These are phyloP conservation scores for Hebeloma cylindrosporum DNA, from an alignment of 768 basidiomycete genomes.

Conservation along the genomic window DNA sequence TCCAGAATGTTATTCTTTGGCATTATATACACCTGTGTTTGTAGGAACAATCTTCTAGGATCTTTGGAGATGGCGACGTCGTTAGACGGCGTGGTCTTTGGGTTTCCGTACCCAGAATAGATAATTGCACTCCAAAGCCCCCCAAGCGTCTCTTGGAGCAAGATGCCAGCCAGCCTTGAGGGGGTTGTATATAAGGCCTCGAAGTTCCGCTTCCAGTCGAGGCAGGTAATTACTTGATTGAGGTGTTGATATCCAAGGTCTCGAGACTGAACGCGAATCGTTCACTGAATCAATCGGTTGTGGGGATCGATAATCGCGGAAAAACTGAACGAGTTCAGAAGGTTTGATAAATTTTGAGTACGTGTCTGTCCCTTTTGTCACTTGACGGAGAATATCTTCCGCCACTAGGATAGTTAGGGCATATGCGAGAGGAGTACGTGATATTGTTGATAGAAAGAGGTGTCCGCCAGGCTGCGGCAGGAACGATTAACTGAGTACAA, in stretches of 20 bases:
- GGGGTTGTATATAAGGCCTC: slow-evolving; percentile 77
- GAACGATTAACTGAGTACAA: not conserved
- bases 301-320: slow-evolving; percentile 54
- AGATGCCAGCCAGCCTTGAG: slow-evolving; percentile 68
- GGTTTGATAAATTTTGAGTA: slow-evolving; percentile 90
- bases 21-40: not conserved
- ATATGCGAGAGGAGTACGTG: slow-evolving; percentile 62
- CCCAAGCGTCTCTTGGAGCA: slow-evolving; percentile 57
- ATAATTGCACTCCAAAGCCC: slow-evolving; percentile 69
- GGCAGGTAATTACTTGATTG: slow-evolving; percentile 46
- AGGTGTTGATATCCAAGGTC: slow-evolving; percentile 63
- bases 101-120: slow-evolving; percentile 88
- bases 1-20: slow-evolving; percentile 8
- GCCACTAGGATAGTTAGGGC: slow-evolving; percentile 62
- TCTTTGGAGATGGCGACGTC: not conserved
- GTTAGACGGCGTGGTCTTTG: slow-evolving; percentile 3
- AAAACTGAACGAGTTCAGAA: slow-evolving; percentile 80
- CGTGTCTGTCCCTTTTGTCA: slow-evolving; percentile 87
- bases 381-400: slow-evolving; percentile 78
- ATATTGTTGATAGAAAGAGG: slow-evolving; percentile 92
- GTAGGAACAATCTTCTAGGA: too few relatives aligned
- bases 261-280: slow-evolving; percentile 16
- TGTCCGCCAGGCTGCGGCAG: slow-evolving; percentile 86
- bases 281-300: not conserved
- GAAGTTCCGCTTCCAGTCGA: slow-evolving; percentile 73